These are phyloP conservation scores for Annona squamosa DNA, from an alignment of 164 flowering plant species.

Conservation along the genomic window DNA sequence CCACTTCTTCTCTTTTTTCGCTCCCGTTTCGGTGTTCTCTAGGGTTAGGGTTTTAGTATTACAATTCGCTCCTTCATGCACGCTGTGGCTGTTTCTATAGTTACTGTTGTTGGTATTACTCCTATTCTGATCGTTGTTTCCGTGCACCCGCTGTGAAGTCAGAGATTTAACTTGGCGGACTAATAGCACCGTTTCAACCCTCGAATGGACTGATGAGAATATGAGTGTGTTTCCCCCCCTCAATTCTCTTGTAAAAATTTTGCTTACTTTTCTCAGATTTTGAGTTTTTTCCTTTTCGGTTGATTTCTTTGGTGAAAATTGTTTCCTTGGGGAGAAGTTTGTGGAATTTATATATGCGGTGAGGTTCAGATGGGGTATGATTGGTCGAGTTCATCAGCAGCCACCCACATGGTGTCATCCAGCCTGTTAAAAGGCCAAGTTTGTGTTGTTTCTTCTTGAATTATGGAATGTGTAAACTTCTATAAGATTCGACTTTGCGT, in stretches of 20 bases:
- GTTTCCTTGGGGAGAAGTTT: background rate
- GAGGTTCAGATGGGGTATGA: background rate
- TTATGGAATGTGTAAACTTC: too few relatives aligned
- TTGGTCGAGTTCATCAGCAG: background rate
- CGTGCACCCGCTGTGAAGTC: background rate
- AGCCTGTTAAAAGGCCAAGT: too few relatives aligned
- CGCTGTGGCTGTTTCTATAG: background rate
- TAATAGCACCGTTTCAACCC: background rate
- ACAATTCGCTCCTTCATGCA: background rate
- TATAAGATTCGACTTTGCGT: too few relatives aligned
- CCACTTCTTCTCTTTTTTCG: background rate
- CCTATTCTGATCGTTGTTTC: too few relatives aligned
- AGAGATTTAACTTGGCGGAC: background rate
- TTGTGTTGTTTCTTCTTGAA: too few relatives aligned
- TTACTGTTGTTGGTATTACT: background rate
- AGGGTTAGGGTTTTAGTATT: constrained; percentile 1
- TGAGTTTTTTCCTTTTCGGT: background rate
- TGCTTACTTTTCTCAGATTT: too few relatives aligned
- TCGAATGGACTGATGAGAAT: background rate
- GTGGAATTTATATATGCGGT: background rate
- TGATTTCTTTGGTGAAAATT: background rate
- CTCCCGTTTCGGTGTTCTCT: background rate
- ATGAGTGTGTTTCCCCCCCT: background rate
- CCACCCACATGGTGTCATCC: too few relatives aligned
- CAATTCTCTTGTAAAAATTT: too few relatives aligned